Base-by-base conservation (phyloP, 2,329 filamentous ascomycete genomes). In the Trichocomaceae sp. region DNA sequence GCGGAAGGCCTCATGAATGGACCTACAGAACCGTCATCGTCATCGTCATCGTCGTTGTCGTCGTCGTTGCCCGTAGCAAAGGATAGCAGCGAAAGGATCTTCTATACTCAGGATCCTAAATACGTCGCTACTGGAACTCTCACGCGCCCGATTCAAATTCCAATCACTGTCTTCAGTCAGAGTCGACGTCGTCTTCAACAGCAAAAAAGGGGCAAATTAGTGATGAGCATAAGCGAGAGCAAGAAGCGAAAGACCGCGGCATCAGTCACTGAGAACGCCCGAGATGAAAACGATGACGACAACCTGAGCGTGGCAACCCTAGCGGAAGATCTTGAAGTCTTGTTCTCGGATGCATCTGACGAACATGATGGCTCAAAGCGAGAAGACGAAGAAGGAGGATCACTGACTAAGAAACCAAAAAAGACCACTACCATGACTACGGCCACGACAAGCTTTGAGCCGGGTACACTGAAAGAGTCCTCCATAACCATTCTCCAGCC, bases 401-500 rank as follows among this genome's bases (percentile, higher is more conserved):
- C 31, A 35, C 4, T 47, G 31, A 23, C 33, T 12, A 39, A 8
- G n/a, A 56, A n/a, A 5, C 10, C 12, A 37, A 44, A 31, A 12
- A 45, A 48, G 19, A 55, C 7, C 23, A 26, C 7, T 7, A 26
- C 23, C 23, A 26, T 55, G 9, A 56, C 33, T 10, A 57, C n/a
- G n/a, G n/a, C 66, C 22, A 63, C 74, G 50, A 84, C 80, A 0
- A 77, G 83, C 61, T 95, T 93, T 62, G 67, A 79, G 1, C 86
- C 89, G 0, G 87, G 86, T 1, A 76, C 74, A 0, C 75, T 95
- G 6, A 79, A 89, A 58, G 76, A 82, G 47, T 72, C 69, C 0
- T 79, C 72, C 0, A 75, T 96, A 5, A 83, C 83, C 0, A 77
- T 84, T 54, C 78, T 95, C n/a, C 72, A 77, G 1, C 72, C 79